phyloP scores from a whole-genome alignment of 768 basidiomycete genomes.

The Infundibulicybe gibba region DNA sequence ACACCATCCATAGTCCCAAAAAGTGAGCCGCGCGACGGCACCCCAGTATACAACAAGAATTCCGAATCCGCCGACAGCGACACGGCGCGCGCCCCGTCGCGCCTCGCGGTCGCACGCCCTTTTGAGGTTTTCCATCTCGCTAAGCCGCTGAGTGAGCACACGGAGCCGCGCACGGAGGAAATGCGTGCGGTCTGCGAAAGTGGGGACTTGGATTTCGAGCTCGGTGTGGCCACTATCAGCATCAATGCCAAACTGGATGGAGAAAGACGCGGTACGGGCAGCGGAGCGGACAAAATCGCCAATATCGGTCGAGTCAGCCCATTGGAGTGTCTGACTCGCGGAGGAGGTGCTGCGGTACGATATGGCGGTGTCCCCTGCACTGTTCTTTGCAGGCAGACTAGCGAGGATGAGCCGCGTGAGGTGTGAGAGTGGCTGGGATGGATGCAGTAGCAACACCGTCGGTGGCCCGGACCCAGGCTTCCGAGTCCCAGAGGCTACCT shows the following conservation, averaged over 20 bases:
- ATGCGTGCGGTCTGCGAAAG: conserved; percentile 57
- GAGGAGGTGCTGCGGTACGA: conserved; percentile 41
- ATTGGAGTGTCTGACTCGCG: conserved; percentile 36
- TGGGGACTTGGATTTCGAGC: conserved; percentile 58
- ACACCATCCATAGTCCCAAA: conserved; percentile 57
- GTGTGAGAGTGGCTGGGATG: conserved; percentile 67
- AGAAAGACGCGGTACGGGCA: conserved; percentile 50
- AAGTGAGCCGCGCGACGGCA: conserved; percentile 58
- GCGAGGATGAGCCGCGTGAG: conserved; percentile 48
- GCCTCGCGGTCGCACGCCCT: conserved; percentile 52
- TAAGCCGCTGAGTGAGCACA: conserved; percentile 37
- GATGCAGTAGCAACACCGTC: conserved; percentile 62
- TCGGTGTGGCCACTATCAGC: conserved; percentile 8
- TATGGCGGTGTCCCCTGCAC: conserved; percentile 30
- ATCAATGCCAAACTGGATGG: conserved; percentile 28
- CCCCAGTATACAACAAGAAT: conserved; percentile 65
- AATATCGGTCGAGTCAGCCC: conserved; percentile 62
- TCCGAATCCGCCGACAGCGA: conserved; percentile 57
- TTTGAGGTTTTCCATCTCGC: conserved; percentile 52
- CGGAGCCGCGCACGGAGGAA: conserved; percentile 49
- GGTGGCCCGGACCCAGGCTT: conserved; percentile 20
- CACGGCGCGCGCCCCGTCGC: conserved; percentile 48
- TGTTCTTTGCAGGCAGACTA: conserved; percentile 4
- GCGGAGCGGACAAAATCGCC: conserved; percentile 65
- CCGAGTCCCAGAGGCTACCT: conserved; percentile 11